Conservation (phyloP, 371 early-diverging fungal genomes). For the Saksenaea vasiformis region DNA sequence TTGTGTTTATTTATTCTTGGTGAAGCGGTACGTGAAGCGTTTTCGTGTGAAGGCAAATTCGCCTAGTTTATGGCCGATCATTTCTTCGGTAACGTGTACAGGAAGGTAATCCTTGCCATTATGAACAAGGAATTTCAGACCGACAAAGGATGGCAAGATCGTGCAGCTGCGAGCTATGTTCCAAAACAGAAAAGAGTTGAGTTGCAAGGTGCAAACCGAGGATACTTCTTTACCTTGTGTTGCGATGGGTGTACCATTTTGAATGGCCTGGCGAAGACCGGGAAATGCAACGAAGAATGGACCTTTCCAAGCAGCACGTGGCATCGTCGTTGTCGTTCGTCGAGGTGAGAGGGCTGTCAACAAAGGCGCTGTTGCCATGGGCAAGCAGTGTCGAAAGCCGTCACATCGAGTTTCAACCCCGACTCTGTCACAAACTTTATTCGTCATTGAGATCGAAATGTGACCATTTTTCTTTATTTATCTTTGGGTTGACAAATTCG, state of each 20-base stretch:
- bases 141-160: constrained; percentile 91
- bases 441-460: too few relatives aligned
- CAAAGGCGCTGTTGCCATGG: not conserved
- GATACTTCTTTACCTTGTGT: constrained; percentile 44
- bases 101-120: constrained; percentile 93
- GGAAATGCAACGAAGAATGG: constrained; percentile 88
- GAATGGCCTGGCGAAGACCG: constrained; percentile 55
- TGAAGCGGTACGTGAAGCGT: constrained; percentile 85
- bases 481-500: too few relatives aligned
- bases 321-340: constrained; percentile 29
- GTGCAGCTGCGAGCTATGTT: constrained; percentile 81
- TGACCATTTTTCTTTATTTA: too few relatives aligned
- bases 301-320: constrained; percentile 95
- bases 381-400: not conserved
- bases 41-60: constrained; percentile 94
- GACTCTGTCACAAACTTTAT: too few relatives aligned
- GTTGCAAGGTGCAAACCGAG: not conserved
- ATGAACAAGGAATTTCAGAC: constrained; percentile 90
- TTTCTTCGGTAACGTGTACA: constrained; percentile 88
- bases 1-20: constrained; percentile 74
- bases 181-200: not conserved
- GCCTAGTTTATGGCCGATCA: constrained; percentile 96
- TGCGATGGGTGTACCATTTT: constrained; percentile 52
- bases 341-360: not conserved
- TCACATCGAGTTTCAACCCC: too few relatives aligned